phyloP scores from a whole-genome alignment of 2,329 filamentous ascomycete genomes.

The Venturia pyrina region DNA sequence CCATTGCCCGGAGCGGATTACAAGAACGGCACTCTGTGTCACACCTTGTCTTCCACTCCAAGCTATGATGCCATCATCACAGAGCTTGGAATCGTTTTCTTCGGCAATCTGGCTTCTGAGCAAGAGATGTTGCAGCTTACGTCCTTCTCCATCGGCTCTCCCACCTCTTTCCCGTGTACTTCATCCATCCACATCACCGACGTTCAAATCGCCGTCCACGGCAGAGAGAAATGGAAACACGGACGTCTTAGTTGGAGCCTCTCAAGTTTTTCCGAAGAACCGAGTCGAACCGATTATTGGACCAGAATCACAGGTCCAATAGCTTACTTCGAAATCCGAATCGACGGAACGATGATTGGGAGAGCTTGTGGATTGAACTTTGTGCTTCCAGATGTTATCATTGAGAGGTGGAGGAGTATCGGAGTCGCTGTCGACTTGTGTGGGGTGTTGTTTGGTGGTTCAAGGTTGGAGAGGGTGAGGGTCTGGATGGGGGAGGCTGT shows the following conservation, averaged over 20 bases:
- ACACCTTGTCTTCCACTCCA: not conserved
- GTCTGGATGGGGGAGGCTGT: not conserved
- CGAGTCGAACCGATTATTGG: not conserved
- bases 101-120: not conserved
- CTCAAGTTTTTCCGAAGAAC: not conserved
- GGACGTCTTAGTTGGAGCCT: not conserved
- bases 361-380: not conserved
- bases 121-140: not conserved
- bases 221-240: not conserved
- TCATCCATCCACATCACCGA: not conserved
- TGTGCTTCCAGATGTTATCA: not conserved
- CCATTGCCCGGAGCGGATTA: not conserved
- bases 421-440: not conserved
- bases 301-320: not conserved
- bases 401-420: not conserved
- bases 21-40: not conserved
- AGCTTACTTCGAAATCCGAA: slow-evolving; percentile 3
- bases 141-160: not conserved
- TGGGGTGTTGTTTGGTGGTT: not conserved
- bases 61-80: not conserved
- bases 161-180: not conserved
- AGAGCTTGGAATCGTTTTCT: not conserved
- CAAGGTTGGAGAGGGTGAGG: not conserved
- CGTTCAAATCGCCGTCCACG: not conserved
- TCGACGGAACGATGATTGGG: not conserved